phyloP scores from a whole-genome alignment of 2,329 filamentous ascomycete genomes.

The Ciborinia camelliae region DNA sequence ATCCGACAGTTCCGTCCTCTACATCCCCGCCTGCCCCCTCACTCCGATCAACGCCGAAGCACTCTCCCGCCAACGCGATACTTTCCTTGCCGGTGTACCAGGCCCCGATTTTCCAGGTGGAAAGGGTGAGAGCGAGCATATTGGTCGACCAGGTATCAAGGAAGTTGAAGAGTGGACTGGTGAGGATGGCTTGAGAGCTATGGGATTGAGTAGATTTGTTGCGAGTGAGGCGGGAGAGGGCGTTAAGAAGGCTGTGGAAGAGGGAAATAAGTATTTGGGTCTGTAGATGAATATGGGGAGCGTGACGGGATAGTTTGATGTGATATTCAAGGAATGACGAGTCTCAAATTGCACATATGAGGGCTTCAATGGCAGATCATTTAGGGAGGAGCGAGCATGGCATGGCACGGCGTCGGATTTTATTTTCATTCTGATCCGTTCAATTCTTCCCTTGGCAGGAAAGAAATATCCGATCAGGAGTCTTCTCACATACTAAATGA shows the following conservation, averaged over 20 bases:
- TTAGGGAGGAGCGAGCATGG: neutral
- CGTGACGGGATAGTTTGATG: neutral
- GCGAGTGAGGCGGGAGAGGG: neutral
- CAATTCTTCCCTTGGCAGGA: neutral
- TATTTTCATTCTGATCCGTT: neutral
- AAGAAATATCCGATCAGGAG: neutral
- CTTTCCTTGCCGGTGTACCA: slow-evolving; percentile 64
- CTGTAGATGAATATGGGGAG: neutral
- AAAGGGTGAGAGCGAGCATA: slow-evolving; percentile 58
- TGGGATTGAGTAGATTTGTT: slow-evolving; percentile 46
- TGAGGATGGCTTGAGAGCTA: slow-evolving; percentile 51
- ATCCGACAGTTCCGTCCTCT: slow-evolving; percentile 77
- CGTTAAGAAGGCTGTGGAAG: neutral
- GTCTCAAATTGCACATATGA: neutral
- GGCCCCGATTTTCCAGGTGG: slow-evolving; percentile 71
- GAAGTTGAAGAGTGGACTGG: slow-evolving; percentile 43
- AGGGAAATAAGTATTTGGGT: neutral
- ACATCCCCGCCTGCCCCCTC: slow-evolving; percentile 82
- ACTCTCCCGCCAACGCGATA: slow-evolving; percentile 65
- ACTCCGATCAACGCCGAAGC: slow-evolving; percentile 72
- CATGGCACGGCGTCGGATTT: neutral
- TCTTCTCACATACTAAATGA: neutral
- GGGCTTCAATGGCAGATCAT: neutral
- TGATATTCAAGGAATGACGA: neutral
- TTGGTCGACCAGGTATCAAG: slow-evolving; percentile 41